Conservation (phyloP, 345 rosid genomes). For the Salix koriyanagi region DNA sequence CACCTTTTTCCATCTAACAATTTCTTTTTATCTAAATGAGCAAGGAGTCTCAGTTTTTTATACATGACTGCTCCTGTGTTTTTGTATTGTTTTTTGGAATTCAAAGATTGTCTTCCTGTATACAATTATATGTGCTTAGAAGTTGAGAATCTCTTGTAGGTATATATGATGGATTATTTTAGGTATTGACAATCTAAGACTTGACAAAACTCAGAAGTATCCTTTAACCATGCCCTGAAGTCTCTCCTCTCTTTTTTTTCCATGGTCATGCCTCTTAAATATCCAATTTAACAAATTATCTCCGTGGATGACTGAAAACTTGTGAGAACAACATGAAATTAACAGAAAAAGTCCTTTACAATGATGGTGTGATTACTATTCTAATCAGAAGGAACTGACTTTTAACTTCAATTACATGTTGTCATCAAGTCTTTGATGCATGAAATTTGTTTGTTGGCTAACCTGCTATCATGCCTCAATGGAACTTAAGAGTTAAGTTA, state of each 20-base stretch:
- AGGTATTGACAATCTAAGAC: neutral
- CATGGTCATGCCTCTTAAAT: neutral
- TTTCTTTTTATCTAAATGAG: neutral
- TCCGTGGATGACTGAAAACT: neutral
- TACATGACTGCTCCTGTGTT: neutral
- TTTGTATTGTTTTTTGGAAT: neutral
- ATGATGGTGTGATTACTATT: neutral
- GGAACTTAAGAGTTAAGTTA: constrained; percentile 18
- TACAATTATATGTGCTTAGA: neutral
- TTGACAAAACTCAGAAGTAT: neutral
- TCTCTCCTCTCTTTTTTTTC: neutral
- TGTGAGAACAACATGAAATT: neutral
- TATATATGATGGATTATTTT: neutral
- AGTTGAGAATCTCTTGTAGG: neutral
- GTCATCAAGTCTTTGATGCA: neutral
- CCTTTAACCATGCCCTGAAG: neutral
- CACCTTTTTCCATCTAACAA: neutral
- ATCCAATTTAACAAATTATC: neutral
- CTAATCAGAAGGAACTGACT: neutral
- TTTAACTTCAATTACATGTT: neutral
- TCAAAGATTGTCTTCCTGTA: neutral
- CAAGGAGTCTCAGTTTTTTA: neutral
- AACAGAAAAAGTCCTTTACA: neutral
- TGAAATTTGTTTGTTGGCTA: constrained; percentile 5
- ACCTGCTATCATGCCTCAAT: neutral